These are phyloP conservation scores for Penicillium lividum DNA, from an alignment of 495 filamentous ascomycete species.

Conservation along the genomic window DNA sequence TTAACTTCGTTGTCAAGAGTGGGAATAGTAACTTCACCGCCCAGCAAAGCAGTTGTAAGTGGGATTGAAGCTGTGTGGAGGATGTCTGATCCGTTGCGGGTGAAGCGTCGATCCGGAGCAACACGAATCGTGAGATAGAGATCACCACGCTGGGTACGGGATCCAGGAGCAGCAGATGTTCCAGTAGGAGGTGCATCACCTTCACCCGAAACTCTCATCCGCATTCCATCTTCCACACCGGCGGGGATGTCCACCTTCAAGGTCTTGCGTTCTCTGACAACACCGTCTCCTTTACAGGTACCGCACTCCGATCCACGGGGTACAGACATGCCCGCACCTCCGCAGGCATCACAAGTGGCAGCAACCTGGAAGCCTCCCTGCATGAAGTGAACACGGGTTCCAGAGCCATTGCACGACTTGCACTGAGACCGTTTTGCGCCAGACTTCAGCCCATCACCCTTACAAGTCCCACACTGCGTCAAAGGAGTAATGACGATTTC, in stretches of 20 bases:
- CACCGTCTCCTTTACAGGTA: slow-evolving; percentile 76
- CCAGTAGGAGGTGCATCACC: slow-evolving; percentile 83
- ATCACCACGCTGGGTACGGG: slow-evolving; percentile 69
- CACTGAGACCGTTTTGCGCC: slow-evolving; percentile 73
- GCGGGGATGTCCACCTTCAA: slow-evolving; percentile 87
- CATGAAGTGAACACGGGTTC: slow-evolving; percentile 83
- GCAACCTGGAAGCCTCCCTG: slow-evolving; percentile 94
- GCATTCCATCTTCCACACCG: slow-evolving; percentile 95
- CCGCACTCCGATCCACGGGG: slow-evolving; percentile 79
- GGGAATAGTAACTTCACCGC: slow-evolving; percentile 84
- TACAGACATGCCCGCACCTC: slow-evolving; percentile 68
- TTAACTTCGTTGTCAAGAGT: slow-evolving; percentile 89
- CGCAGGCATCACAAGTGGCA: slow-evolving; percentile 79
- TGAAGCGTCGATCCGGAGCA: slow-evolving; percentile 81
- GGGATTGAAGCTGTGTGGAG: slow-evolving; percentile 90
- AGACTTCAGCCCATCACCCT: slow-evolving; percentile 79
- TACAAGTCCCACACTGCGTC: slow-evolving; percentile 75
- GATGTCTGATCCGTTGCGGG: slow-evolving; percentile 80
- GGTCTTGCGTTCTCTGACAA: slow-evolving; percentile 72
- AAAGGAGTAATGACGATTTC: slow-evolving; percentile 78
- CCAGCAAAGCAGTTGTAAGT: slow-evolving; percentile 87
- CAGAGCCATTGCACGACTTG: slow-evolving; percentile 79
- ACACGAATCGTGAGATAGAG: slow-evolving; percentile 86
- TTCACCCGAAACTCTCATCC: slow-evolving; percentile 74
- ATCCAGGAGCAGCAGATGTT: slow-evolving; percentile 55